Percentiles rank a stretch among this genome's conserved stretches.
Evolutionary conservation across 2,329 filamentous ascomycete species (phyloP).

Genomic region (Fusarium austroafricanum): DNA sequence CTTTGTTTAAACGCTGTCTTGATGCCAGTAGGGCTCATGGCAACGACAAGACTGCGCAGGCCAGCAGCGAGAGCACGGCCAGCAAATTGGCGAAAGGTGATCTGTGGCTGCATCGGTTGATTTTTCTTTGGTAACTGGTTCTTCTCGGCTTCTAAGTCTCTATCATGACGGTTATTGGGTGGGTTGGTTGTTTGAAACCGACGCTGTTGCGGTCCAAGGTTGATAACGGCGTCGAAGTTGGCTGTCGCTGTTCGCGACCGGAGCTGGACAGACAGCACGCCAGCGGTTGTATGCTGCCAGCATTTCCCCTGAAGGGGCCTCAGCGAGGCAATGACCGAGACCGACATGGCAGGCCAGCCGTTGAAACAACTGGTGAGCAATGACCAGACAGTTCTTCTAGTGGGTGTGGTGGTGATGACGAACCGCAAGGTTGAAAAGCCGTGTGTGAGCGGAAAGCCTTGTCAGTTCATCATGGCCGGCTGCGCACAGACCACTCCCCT

Average conservation of each 20-base stretch:
- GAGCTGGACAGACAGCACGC: constrained; percentile 51
- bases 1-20: constrained; percentile 51
- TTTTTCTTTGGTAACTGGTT: constrained; percentile 42
- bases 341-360: constrained; percentile 47
- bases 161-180: constrained; percentile 18
- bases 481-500: constrained; percentile 37
- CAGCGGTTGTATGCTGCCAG: constrained; percentile 45
- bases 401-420: constrained; percentile 13
- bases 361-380: constrained; percentile 12
- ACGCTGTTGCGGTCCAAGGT: constrained; percentile 44
- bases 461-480: constrained; percentile 25
- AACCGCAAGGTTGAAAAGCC: constrained; percentile 29
- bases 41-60: constrained; percentile 51
- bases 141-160: constrained; percentile 33
- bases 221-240: constrained; percentile 48
- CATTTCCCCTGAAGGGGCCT: constrained; percentile 49
- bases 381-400: not conserved
- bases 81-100: constrained; percentile 50
- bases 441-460: constrained; percentile 6
- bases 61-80: constrained; percentile 49
- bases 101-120: constrained; percentile 38
- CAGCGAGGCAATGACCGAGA: constrained; percentile 50
- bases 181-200: constrained; percentile 46
- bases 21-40: constrained; percentile 52
- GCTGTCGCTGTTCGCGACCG: constrained; percentile 45